These are phyloP conservation scores for Cytospora piceae DNA, from an alignment of 2,329 filamentous ascomycete species.

Conservation along the genomic window DNA sequence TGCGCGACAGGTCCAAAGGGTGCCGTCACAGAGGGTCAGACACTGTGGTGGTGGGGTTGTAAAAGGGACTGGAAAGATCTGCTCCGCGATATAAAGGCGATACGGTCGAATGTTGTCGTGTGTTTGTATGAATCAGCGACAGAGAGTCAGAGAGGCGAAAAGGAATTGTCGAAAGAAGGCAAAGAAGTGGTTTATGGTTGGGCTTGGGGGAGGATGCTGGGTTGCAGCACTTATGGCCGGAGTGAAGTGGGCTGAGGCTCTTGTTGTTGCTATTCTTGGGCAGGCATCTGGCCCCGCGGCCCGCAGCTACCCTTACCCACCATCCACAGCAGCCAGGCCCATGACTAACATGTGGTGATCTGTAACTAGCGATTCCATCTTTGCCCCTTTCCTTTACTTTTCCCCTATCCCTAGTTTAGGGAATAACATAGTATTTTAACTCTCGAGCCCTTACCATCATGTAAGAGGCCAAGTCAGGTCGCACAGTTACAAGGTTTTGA, in stretches of 20 bases:
- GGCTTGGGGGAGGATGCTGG: neutral
- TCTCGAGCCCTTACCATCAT: neutral
- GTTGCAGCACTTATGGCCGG: conserved; percentile 14
- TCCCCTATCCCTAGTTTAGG: too few species aligned
- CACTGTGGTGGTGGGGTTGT: conserved; percentile 30
- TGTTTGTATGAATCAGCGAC: neutral
- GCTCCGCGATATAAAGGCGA: neutral
- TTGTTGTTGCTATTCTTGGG: conserved; percentile 29
- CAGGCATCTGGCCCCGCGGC: conserved; percentile 18
- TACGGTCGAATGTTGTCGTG: neutral
- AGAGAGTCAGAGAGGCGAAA: neutral
- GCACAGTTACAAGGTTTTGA: neutral
- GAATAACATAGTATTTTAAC: neutral
- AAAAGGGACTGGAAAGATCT: neutral
- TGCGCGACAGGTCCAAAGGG: conserved; percentile 34
- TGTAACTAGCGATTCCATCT: neutral
- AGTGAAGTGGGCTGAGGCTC: conserved; percentile 19
- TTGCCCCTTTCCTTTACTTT: neutral
- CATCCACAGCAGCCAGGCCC: neutral
- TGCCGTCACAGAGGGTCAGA: conserved; percentile 33
- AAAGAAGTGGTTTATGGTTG: neutral
- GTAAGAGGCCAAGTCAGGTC: neutral
- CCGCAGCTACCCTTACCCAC: conserved; percentile 7
- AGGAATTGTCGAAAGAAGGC: neutral
- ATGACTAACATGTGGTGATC: neutral